Percentiles rank a stretch among this genome's conserved stretches.
phyloP scores from a whole-genome alignment of 768 basidiomycete species.

The button mushroom (Agaricus bisporus) region DNA sequence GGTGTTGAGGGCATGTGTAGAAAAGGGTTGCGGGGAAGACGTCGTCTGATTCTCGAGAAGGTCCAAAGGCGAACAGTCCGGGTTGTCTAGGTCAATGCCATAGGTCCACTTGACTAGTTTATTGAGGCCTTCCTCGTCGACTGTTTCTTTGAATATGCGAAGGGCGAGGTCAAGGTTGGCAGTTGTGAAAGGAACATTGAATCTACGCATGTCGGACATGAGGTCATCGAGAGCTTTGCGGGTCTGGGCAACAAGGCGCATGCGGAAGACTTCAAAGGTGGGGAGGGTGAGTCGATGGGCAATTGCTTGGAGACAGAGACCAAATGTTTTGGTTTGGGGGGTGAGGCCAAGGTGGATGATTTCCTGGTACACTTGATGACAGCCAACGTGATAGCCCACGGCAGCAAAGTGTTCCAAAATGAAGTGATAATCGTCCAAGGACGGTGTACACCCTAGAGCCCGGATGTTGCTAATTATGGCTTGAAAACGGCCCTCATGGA shows the following conservation, averaged over 20 bases:
- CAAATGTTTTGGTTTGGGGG: slow-evolving; percentile 54
- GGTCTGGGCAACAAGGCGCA: slow-evolving; percentile 33
- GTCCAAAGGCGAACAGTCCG: slow-evolving; percentile 60
- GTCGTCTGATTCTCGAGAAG: slow-evolving; percentile 19
- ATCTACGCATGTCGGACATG: slow-evolving; percentile 50
- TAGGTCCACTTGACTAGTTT: slow-evolving; percentile 61
- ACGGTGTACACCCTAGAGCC: slow-evolving; percentile 36
- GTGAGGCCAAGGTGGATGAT: slow-evolving; percentile 36
- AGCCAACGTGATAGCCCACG: slow-evolving; percentile 62
- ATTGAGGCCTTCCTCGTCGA: slow-evolving; percentile 51
- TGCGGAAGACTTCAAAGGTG: slow-evolving; percentile 30
- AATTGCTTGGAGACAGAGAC: slow-evolving; percentile 61
- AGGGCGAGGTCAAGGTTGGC: slow-evolving; percentile 61
- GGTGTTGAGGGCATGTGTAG: slow-evolving; percentile 65
- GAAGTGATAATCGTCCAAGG: slow-evolving; percentile 69
- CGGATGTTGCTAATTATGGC: slow-evolving; percentile 67
- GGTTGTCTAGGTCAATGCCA: slow-evolving; percentile 71
- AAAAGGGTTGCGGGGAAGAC: slow-evolving; percentile 39
- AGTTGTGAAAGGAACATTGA: slow-evolving; percentile 44
- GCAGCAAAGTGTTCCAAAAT: slow-evolving; percentile 72
- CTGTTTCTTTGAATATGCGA: slow-evolving; percentile 62
- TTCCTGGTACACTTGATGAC: slow-evolving; percentile 56
- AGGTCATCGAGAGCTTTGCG: slow-evolving; percentile 42
- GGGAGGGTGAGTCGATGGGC: slow-evolving; percentile 63
- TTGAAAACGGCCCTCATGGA: slow-evolving; percentile 64